phyloP scores from a whole-genome alignment of 352 stramenopile genomes.

The Phytophthora pisi region DNA sequence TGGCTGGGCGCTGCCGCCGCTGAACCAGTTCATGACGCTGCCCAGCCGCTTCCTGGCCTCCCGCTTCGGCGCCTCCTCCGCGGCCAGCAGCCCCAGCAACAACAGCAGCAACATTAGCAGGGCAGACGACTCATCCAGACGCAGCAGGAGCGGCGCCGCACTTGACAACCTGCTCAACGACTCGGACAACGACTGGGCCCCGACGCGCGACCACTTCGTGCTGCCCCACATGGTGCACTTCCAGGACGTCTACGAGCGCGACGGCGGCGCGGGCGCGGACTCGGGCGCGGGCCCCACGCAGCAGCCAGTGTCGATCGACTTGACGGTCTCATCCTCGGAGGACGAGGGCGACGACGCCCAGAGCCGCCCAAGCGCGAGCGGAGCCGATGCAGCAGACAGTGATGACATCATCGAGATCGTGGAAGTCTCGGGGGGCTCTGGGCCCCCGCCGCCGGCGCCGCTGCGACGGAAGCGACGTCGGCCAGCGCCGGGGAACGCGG shows the following conservation, averaged over 20 bases:
- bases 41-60: slow-evolving; percentile 31
- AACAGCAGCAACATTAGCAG: neutral
- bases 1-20: slow-evolving; percentile 26
- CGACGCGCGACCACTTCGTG: slow-evolving; percentile 8
- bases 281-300: neutral
- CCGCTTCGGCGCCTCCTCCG: slow-evolving; percentile 3
- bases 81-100: slow-evolving; percentile 4
- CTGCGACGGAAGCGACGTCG: slow-evolving; percentile 57
- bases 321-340: slow-evolving; percentile 67
- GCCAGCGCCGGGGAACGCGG: slow-evolving; percentile 4
- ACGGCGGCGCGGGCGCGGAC: neutral
- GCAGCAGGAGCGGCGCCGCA: neutral
- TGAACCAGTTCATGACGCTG: slow-evolving; percentile 44
- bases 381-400: slow-evolving; percentile 26
- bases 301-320: slow-evolving; percentile 61
- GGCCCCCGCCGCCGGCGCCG: slow-evolving; percentile 16
- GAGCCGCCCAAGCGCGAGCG: neutral
- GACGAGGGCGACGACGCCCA: slow-evolving; percentile 34
- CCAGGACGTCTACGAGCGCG: slow-evolving; percentile 6
- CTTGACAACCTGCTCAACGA: slow-evolving; percentile 32
- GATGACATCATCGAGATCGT: slow-evolving; percentile 73
- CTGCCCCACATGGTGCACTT: slow-evolving; percentile 18
- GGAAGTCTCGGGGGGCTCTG: slow-evolving; percentile 17
- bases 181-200: slow-evolving; percentile 27
- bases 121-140: too few species aligned